Conservation (phyloP, 805 yeast species). For the Lipomyces mesembrius region DNA sequence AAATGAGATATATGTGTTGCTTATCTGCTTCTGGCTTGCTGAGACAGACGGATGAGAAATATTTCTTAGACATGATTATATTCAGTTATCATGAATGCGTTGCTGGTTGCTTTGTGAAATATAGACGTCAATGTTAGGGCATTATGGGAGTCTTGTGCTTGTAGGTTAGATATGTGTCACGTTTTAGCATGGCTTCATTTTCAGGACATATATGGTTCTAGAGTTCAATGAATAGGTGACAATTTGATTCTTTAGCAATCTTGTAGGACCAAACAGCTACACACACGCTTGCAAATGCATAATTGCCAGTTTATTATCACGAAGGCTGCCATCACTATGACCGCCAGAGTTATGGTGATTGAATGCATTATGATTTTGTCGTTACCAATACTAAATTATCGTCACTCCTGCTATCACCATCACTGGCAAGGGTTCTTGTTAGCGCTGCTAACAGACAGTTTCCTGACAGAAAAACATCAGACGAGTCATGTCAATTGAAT, state of each 20-base stretch:
- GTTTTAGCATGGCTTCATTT: neutral
- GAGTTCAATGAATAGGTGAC: neutral
- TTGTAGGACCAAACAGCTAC: neutral
- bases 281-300: too few relatives aligned
- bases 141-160: conserved; percentile 1
- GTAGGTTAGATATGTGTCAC: neutral
- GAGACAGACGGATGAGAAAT: neutral
- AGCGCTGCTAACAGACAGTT: too few relatives aligned
- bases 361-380: too few relatives aligned
- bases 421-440: too few relatives aligned
- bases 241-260: too few relatives aligned
- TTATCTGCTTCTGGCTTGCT: neutral
- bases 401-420: too few relatives aligned
- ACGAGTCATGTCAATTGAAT: too few relatives aligned
- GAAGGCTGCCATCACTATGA: too few relatives aligned
- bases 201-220: neutral
- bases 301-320: too few relatives aligned
- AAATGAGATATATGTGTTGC: neutral
- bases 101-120: neutral
- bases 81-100: neutral
- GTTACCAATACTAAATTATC: too few relatives aligned
- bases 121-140: conserved; percentile 1
- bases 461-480: too few relatives aligned
- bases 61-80: neutral
- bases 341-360: too few relatives aligned